Base-by-base conservation (phyloP, 164 flowering plant species). In the Amborella trichopoda region DNA sequence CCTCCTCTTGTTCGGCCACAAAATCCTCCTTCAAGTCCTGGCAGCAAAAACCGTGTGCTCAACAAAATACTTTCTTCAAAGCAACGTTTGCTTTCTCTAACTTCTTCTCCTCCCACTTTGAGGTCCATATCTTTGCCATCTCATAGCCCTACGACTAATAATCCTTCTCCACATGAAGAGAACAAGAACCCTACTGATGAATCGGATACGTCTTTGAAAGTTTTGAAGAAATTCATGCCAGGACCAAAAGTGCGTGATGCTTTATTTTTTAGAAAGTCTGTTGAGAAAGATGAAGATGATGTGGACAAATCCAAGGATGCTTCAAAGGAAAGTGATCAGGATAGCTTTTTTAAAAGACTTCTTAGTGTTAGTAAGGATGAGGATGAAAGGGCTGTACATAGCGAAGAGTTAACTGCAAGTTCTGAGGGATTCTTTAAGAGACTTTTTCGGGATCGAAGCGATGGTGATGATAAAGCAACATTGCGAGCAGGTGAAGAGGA, bases 341-440 rank as follows among this genome's bases (percentile, higher is more conserved):
- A 74, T 47, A 71, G 78, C 2, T 74, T 74, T 44, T 70, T 70
- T 33, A 45, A 59, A 34, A 67, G 75, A 68, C 42, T 75, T 55
- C 46, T 30, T 37, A 70, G 71, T 46, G 75, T 66, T 42, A 60
- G 59, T 62, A 75, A 58, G 61, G 79, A 75, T 26, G 94, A 74
- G 21, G 93, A 80, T 27, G 41, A 9, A 16, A 38, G 16, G 41
- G 8, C 41, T 38, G 41, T 38, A 16, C 41, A 38, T 22, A 38
- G 20, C 6, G 95, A 74, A 40, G 85, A 73, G 34, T 27, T 77
- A 55, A 58, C 68, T 8, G 54, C 88, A 6, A 81, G 83, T 61
- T 73, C 90, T 0, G 99, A 91, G 22, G 84, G 95, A 0, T 84
- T 87, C 53, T 81, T 91, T 36, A 91, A 84, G 68, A 72, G 77